Evolutionary conservation across 2,329 filamentous ascomycete species (phyloP).

Genomic region (Nigrograna mackinnonii): DNA sequence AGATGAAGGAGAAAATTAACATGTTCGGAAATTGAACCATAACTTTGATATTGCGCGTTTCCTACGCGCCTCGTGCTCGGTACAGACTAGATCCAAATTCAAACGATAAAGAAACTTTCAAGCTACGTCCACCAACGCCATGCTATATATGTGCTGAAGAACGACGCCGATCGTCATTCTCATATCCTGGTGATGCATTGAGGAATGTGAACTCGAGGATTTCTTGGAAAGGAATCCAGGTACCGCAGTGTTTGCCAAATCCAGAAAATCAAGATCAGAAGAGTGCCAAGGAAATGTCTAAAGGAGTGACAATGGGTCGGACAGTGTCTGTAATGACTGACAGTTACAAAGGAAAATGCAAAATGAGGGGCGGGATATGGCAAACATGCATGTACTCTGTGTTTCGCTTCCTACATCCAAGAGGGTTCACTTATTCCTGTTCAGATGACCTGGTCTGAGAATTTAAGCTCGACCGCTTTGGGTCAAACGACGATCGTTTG

Average conservation of each 20-base stretch:
- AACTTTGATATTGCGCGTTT: too few relatives aligned
- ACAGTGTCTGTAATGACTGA: conserved; percentile 26
- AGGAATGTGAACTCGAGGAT: conserved; percentile 2
- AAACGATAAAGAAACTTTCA: conserved; percentile 7
- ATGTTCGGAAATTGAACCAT: too few relatives aligned
- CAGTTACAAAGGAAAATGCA: conserved; percentile 36
- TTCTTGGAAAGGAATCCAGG: conserved; percentile 5
- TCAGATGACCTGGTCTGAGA: conserved; percentile 27
- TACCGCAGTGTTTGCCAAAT: conserved; percentile 15
- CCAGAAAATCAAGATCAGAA: conserved; percentile 2
- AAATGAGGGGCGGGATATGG: conserved; percentile 39
- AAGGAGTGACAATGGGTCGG: conserved; percentile 28
- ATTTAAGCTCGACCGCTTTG: conserved; percentile 34
- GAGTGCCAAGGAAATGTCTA: conserved; percentile 23
- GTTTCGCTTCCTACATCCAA: conserved; percentile 13
- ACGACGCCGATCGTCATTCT: background rate
- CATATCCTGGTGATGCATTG: background rate
- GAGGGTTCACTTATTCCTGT: conserved; percentile 21
- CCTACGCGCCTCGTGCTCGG: conserved; percentile 19
- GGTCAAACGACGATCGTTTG: conserved; percentile 16
- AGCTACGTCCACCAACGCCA: conserved; percentile 21
- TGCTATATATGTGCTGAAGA: conserved; percentile 17
- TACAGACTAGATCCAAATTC: conserved; percentile 28
- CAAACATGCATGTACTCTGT: conserved; percentile 21
- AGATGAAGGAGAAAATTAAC: too few relatives aligned